These are phyloP conservation scores for Excoecaria cochinchinensis DNA, from an alignment of 345 rosid species.

Conservation along the genomic window DNA sequence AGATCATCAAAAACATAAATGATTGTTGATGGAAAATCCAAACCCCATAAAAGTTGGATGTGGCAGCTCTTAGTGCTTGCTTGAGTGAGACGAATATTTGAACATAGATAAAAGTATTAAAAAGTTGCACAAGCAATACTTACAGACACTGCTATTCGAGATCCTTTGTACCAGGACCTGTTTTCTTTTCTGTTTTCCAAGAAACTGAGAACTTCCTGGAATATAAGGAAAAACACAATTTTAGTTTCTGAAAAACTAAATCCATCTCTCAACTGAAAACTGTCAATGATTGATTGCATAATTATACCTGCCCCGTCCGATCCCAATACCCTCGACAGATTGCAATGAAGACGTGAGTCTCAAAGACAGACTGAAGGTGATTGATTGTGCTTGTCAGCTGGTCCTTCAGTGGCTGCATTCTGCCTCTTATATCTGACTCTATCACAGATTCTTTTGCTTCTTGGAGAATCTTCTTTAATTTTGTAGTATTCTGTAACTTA, in stretches of 20 bases:
- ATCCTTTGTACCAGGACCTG: conserved; percentile 94
- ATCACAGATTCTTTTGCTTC: conserved; percentile 82
- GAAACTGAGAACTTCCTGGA: conserved; percentile 79
- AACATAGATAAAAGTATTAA: background rate
- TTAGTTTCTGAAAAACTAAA: background rate
- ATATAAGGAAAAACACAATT: background rate
- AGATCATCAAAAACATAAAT: background rate
- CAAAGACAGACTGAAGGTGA: conserved; percentile 74
- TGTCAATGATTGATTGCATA: background rate
- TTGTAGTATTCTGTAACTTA: conserved; percentile 71
- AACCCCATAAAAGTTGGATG: background rate
- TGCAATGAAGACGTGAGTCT: conserved; percentile 72
- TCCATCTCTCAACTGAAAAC: background rate
- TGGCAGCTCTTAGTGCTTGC: background rate
- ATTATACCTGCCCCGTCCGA: conserved; percentile 83
- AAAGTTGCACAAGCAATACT: conserved; percentile 30
- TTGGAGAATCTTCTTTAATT: conserved; percentile 89
- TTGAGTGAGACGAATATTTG: background rate
- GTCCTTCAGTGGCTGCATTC: conserved; percentile 83
- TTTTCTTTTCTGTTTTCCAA: conserved; percentile 95
- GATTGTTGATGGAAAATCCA: background rate
- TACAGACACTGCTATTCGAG: conserved; percentile 81
- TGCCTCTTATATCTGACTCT: conserved; percentile 71
- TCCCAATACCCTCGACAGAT: conserved; percentile 95
- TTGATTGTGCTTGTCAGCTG: conserved; percentile 72